phyloP scores from a whole-genome alignment of 106 monocot species.

The Cymbidium sinense region DNA sequence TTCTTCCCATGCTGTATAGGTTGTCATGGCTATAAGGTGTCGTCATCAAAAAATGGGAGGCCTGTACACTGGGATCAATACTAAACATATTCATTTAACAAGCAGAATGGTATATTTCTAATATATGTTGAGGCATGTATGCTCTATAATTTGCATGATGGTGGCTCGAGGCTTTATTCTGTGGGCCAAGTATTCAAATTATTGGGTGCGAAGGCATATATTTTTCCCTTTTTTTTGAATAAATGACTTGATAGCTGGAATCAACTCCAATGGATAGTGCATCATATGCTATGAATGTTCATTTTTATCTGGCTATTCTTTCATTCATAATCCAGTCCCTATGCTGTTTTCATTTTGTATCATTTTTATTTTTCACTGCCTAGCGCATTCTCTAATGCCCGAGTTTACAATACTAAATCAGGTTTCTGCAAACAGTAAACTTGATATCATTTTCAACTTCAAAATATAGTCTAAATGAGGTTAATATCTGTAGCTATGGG shows the following conservation, averaged over 20 bases:
- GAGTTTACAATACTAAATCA: not conserved
- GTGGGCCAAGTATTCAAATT: not conserved
- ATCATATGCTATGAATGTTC: no score
- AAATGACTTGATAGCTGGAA: no score
- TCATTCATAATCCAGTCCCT: no score
- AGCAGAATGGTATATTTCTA: slow-evolving; percentile 71
- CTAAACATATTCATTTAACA: slow-evolving; percentile 66
- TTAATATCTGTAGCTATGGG: not conserved
- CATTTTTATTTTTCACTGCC: not conserved
- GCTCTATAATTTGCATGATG: not conserved
- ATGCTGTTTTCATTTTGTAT: not conserved
- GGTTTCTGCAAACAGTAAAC: not conserved
- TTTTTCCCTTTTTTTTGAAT: no score
- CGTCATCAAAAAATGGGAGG: slow-evolving; percentile 56
- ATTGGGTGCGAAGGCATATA: not conserved
- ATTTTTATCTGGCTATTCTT: no score
- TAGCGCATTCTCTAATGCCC: not conserved
- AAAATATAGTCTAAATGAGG: not conserved
- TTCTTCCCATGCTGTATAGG: slow-evolving; percentile 25
- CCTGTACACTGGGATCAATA: slow-evolving; percentile 72
- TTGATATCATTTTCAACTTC: not conserved
- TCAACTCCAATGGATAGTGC: no score
- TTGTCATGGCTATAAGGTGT: slow-evolving; percentile 74
- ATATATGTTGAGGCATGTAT: not conserved
- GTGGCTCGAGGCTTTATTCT: not conserved